phyloP scores from a whole-genome alignment of 1,284 basidiomycete species.

The Cutaneotrichosporon sp. region DNA sequence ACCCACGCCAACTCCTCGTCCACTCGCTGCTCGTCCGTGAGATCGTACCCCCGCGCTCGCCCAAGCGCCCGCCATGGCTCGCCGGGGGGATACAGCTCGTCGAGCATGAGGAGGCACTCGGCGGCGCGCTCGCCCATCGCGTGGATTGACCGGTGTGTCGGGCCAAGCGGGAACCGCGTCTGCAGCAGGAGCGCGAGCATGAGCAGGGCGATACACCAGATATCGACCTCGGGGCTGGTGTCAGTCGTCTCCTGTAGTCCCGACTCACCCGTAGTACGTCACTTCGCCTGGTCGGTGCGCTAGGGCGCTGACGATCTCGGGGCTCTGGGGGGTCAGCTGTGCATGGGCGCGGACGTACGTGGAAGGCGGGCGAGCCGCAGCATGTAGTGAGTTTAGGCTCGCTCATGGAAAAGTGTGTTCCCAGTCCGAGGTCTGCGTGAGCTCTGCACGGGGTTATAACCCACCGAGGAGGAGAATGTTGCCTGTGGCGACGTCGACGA shows the following conservation, averaged over 20 bases:
- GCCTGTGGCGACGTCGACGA: conserved; percentile 42
- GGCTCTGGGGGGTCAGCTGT: conserved; percentile 42
- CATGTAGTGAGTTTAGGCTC: conserved; percentile 56
- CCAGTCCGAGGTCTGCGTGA: conserved; percentile 53
- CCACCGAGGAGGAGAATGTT: conserved; percentile 49
- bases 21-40: conserved; percentile 21
- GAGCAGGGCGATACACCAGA: conserved; percentile 56
- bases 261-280: conserved; percentile 49
- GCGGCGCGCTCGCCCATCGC: conserved; percentile 51
- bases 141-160: conserved; percentile 50
- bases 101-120: conserved; percentile 49
- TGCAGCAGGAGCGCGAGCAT: conserved; percentile 53
- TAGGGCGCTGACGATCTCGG: conserved; percentile 54
- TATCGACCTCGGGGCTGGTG: conserved; percentile 55
- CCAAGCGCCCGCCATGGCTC: conserved; percentile 29
- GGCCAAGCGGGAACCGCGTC: conserved; percentile 53
- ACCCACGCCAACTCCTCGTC: conserved; percentile 32
- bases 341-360: conserved; percentile 26
- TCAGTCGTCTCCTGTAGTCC: conserved; percentile 7
- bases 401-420: conserved; percentile 55
- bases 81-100: conserved; percentile 39
- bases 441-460: conserved; percentile 4
- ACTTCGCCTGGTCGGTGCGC: conserved; percentile 51
- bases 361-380: conserved; percentile 54
- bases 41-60: background rate